Base-by-base conservation (phyloP, 2,329 filamentous ascomycete genomes). In the Sporothrix sp. region DNA sequence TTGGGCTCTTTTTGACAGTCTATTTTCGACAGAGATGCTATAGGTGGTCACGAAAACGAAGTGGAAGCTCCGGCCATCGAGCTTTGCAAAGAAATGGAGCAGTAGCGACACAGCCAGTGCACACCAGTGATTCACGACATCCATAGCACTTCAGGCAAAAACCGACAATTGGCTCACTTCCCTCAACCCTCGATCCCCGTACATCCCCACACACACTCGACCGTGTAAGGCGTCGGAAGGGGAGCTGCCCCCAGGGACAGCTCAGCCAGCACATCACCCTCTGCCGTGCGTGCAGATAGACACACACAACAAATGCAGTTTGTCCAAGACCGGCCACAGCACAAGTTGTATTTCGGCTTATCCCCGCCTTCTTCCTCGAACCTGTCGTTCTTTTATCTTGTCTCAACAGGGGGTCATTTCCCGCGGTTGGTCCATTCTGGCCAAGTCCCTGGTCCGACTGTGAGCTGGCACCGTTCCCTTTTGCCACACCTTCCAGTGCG, bases 161-260 rank as follows among this genome's bases (percentile, higher is more conserved):
- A n/a, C 3, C 27, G 28, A 35, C 35, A 25, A 49, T 3, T 10
- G 25, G 23, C 16, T 43, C 14, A 23, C 20, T 18, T 27, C 18
- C 4, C 21, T 27, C 10, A n/a, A 35, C 28, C 35, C 16, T 37
- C 33, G 7, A 9, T 7, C 18, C 7, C n/a, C 27, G 14, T 14
- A n/a, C 28, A 40, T 50, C 51, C 36, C 51, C 51, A 53, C 51
- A 50, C 51, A 49, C 51, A 44, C 51, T 35, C 40, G 11, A 23
- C 18, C 50, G 36, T 44, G 16, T 40, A 47, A 50, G 47, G 47
- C 47, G 47, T 35, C 46, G 46, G 47, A 37, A 46, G 40, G 47
- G 42, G 25, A 6, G 25, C 25, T 28, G 25, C 5, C 25, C 37
- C 33, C 38, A 43, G 27, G 32, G 35, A 33, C 46, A 53, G 28